A percentile compares a stretch with the other conserved stretches of the same genome.
These are phyloP conservation scores for Catenaria anguillulae DNA, from an alignment of 371 early-diverging fungal species.

Conservation along the genomic window DNA sequence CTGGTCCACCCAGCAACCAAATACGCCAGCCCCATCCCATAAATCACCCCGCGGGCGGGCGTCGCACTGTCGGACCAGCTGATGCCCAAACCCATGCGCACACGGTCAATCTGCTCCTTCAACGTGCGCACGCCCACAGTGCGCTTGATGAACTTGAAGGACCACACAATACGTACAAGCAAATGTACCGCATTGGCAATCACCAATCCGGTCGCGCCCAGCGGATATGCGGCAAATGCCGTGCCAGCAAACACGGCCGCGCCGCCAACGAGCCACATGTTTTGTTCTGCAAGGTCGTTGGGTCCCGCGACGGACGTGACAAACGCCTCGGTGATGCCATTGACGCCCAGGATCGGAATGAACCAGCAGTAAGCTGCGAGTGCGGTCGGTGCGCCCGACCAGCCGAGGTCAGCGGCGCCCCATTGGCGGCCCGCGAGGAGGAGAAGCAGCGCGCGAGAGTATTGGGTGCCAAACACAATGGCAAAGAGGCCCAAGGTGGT, in stretches of 20 bases:
- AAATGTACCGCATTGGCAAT: constrained; percentile 76
- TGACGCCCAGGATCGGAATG: constrained; percentile 84
- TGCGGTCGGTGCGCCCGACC: constrained; percentile 1
- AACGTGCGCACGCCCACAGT: background rate
- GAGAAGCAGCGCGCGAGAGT: constrained; percentile 53
- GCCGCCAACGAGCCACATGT: constrained; percentile 56
- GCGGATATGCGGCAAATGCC: constrained; percentile 34
- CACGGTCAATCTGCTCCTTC: background rate
- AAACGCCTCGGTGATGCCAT: constrained; percentile 89
- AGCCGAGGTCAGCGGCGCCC: constrained; percentile 15
- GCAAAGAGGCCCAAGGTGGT: constrained; percentile 61
- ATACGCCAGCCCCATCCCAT: background rate
- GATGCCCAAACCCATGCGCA: background rate
- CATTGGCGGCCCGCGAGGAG: constrained; percentile 49
- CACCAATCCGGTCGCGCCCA: constrained; percentile 67
- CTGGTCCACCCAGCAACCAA: background rate
- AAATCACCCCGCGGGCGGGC: background rate
- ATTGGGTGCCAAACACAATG: constrained; percentile 67
- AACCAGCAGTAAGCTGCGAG: constrained; percentile 67
- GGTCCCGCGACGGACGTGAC: constrained; percentile 67
- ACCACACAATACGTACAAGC: constrained; percentile 55
- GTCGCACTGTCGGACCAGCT: background rate
- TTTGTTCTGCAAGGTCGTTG: constrained; percentile 40
- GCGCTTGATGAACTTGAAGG: constrained; percentile 41
- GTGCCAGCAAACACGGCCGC: constrained; percentile 50